Base-by-base conservation (phyloP, 2,329 filamentous ascomycete species). In the Ceratocystis eucalypticola region DNA sequence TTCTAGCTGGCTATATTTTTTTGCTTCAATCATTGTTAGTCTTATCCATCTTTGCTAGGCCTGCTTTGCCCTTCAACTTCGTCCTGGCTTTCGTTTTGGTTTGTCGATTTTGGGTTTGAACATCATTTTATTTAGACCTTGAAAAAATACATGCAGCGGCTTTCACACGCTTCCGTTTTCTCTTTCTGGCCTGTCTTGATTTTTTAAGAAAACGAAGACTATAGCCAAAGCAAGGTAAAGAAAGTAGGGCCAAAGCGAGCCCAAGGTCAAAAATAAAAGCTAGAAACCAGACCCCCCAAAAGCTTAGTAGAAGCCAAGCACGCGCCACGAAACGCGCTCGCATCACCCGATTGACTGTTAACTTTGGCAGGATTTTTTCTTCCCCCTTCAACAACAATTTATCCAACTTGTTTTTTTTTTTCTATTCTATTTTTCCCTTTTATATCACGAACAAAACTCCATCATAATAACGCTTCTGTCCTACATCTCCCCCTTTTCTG, bases 281-380 rank as follows among this genome's bases (percentile, higher is more conserved):
- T 41, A 41, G 37, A 41, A 41, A 41, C 37, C 37, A 63, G 41
- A 48, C 28, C 10, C 37, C 61, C 10, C 44, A 17, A 30, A 46
- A 46, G 59, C 41, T 41, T 41, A 41, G 37, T 33, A 62, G 55
- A 28, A 61, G 20, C 20, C 48, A 53, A 46, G 44, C 44, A 63
- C 61, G 61, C 61, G 61, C 46, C 61, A 48, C 61, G 61, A 48
- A 37, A 48, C 61, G 61, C 61, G 61, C 33, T 63, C 46, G 30
- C 61, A 63, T 63, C 46, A 48, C 61, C 46, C 61, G 44, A 50
- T 63, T 63, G 46, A 63, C 61, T 28, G 41, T 59, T 53, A 25
- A 53, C 44, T 41, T 63, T 30, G 44, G 44, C 61, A 63, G 44
- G 25, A 63, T 63, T 63, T 48, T 63, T 50, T 50, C 25, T 22